These are phyloP conservation scores for Citrus maxima DNA, from an alignment of 345 rosid genomes.

Conservation along the genomic window DNA sequence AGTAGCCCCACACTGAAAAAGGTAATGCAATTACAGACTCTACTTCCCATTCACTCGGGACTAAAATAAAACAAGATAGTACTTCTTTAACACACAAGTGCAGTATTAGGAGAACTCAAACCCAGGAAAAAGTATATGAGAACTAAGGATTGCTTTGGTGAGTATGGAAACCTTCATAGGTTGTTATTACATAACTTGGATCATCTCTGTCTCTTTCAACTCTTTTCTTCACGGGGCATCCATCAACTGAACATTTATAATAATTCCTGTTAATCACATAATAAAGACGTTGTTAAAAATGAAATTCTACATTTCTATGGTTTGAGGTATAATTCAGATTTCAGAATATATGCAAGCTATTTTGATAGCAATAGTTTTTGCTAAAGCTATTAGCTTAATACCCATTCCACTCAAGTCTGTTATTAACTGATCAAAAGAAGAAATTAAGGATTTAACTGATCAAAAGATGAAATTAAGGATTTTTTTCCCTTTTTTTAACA, in stretches of 20 bases:
- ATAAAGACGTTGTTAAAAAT: neutral
- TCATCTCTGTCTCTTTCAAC: constrained; percentile 85
- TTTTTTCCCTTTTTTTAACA: no score
- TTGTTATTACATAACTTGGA: constrained; percentile 70
- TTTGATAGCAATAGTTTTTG: no score
- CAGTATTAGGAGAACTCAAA: neutral
- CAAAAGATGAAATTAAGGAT: no score
- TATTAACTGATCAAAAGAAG: neutral
- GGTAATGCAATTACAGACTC: neutral
- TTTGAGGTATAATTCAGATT: neutral
- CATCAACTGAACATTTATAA: constrained; percentile 67
- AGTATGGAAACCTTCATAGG: constrained; percentile 73
- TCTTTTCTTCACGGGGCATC: constrained; percentile 88
- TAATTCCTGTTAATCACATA: constrained; percentile 59
- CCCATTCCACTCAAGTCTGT: neutral
- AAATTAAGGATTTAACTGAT: neutral
- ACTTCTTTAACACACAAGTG: neutral
- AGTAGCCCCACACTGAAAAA: neutral
- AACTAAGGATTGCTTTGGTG: constrained; percentile 41
- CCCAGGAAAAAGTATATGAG: neutral
- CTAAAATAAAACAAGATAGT: neutral
- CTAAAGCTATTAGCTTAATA: neutral
- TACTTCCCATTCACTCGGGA: neutral
- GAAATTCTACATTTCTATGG: neutral
- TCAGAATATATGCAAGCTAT: no score